Evolutionary conservation across 2,329 filamentous ascomycete species (phyloP).

Genomic region (Penicillium decumbens): DNA sequence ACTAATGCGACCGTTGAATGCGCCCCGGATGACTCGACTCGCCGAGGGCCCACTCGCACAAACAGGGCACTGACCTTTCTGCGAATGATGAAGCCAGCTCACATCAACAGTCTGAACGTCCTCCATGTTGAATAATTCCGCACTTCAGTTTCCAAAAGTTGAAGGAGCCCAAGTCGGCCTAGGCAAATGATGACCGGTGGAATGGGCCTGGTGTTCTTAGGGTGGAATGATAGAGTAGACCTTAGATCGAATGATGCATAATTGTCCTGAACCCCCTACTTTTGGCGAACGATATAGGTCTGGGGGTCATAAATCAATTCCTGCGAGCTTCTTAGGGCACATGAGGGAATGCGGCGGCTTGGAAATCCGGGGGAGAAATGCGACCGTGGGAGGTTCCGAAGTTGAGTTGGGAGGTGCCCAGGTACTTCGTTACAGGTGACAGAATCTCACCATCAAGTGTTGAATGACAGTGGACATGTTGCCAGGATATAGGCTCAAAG

Average conservation of each 20-base stretch:
- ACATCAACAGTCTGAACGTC: slow-evolving; percentile 78
- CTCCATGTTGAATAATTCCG: slow-evolving; percentile 58
- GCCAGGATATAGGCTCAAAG: not conserved
- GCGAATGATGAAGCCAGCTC: slow-evolving; percentile 82
- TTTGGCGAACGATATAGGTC: slow-evolving; percentile 5
- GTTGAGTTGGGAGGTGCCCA: not conserved
- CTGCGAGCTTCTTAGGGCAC: slow-evolving; percentile 1
- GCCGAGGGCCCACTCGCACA: not conserved
- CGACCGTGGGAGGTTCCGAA: slow-evolving; percentile 5
- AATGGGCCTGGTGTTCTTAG: slow-evolving; percentile 16
- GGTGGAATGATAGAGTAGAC: slow-evolving; percentile 18
- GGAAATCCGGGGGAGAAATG: slow-evolving; percentile 5
- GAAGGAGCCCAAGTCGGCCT: not conserved
- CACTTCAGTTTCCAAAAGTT: not conserved
- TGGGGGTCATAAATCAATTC: slow-evolving; percentile 4
- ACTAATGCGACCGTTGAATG: not conserved
- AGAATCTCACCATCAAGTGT: not conserved
- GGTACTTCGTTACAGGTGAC: not conserved
- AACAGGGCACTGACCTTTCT: slow-evolving; percentile 62
- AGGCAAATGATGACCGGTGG: slow-evolving; percentile 10
- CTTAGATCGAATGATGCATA: slow-evolving; percentile 23
- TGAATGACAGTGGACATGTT: not conserved
- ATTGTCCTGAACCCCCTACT: slow-evolving; percentile 24
- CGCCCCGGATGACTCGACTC: not conserved
- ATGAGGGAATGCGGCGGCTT: not conserved